Evolutionary conservation across 2,329 filamentous ascomycete species (phyloP).

Genomic region (Dichotomopilus funicola): DNA sequence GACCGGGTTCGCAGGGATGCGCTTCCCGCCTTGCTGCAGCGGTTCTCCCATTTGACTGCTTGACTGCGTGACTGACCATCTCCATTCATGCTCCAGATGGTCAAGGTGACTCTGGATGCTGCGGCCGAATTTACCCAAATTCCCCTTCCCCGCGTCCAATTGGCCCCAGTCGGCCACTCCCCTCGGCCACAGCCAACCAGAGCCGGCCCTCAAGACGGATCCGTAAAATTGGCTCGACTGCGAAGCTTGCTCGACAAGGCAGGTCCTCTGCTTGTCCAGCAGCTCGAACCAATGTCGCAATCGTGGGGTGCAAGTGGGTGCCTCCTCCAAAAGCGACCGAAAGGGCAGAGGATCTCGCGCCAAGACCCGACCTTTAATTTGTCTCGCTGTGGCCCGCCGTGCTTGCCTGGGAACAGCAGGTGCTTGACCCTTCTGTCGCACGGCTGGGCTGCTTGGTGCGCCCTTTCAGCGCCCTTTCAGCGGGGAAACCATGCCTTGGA

Average conservation of each 20-base stretch:
- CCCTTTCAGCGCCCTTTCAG: too few relatives aligned
- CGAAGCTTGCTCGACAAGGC: conserved; percentile 24
- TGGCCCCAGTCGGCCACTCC: background rate
- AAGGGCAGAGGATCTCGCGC: conserved; percentile 15
- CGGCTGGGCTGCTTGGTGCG: too few relatives aligned
- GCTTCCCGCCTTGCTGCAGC: conserved; percentile 16
- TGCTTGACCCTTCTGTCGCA: background rate
- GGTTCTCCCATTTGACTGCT: conserved; percentile 31
- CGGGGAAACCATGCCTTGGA: too few relatives aligned
- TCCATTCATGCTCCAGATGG: conserved; percentile 28
- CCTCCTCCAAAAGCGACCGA: background rate
- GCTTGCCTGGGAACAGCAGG: conserved; percentile 7
- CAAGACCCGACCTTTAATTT: conserved; percentile 22
- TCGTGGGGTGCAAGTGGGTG: conserved; percentile 19
- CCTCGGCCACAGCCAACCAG: too few relatives aligned
- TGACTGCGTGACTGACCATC: conserved; percentile 28
- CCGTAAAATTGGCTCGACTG: background rate
- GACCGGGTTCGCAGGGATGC: too few relatives aligned
- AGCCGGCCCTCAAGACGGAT: too few relatives aligned
- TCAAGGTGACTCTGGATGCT: conserved; percentile 10
- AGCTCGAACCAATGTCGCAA: conserved; percentile 7
- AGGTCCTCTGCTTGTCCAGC: conserved; percentile 14
- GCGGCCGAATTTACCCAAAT: conserved; percentile 24
- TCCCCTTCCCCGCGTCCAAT: conserved; percentile 19
- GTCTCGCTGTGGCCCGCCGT: conserved; percentile 5